phyloP scores from a whole-genome alignment of 306 rosid genomes.

The Cicer pinnatifidum region DNA sequence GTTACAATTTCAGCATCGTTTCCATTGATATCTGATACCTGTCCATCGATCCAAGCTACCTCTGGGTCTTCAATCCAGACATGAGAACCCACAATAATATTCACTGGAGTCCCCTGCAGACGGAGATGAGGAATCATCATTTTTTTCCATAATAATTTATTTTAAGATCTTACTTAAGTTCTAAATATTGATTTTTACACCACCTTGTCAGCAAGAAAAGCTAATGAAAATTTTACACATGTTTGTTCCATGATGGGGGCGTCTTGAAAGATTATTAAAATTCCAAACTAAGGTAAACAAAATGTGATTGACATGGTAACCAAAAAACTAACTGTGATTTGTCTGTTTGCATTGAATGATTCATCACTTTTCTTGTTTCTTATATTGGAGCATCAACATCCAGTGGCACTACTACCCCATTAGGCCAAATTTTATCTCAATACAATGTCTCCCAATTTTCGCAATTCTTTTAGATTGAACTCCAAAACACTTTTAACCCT shows the following conservation, averaged over 20 bases:
- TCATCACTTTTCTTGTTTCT: constrained; percentile 10
- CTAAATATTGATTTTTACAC: constrained; percentile 22
- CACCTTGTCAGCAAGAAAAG: constrained; percentile 29
- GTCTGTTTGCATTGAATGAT: constrained; percentile 13
- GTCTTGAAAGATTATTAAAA: constrained; percentile 13
- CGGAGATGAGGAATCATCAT: constrained; percentile 37
- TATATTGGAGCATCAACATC: neutral
- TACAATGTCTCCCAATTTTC: neutral
- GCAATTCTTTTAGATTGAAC: constrained; percentile 21
- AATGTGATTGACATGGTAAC: neutral
- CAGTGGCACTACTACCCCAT: constrained; percentile 13
- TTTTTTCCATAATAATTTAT: constrained; percentile 1
- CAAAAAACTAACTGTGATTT: constrained; percentile 4
- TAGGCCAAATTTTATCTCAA: constrained; percentile 10
- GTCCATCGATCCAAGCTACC: constrained; percentile 81
- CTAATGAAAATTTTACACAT: constrained; percentile 13
- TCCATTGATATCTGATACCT: constrained; percentile 76
- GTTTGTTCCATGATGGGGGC: neutral
- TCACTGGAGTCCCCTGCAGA: constrained; percentile 87
- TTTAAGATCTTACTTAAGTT: constrained; percentile 37
- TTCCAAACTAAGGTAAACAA: constrained; percentile 32
- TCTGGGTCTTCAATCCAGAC: constrained; percentile 95
- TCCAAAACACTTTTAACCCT: neutral
- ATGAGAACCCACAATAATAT: constrained; percentile 91
- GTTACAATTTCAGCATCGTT: constrained; percentile 78